A percentile compares a stretch with the other conserved stretches of the same genome.
Evolutionary conservation across 345 rosid species (phyloP).

Genomic region (Raphanus sativus): DNA sequence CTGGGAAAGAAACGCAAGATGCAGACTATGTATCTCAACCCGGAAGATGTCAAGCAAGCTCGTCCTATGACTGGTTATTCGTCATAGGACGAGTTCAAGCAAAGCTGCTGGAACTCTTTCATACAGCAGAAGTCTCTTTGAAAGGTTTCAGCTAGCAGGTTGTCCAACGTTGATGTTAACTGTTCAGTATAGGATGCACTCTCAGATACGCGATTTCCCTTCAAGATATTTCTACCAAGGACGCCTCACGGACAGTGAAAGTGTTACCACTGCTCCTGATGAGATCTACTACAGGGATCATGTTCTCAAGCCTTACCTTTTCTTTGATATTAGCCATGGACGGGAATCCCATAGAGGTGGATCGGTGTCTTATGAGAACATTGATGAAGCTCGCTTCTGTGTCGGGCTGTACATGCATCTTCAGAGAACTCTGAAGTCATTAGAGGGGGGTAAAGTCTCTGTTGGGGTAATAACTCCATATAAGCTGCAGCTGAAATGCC

Average conservation of each 20-base stretch:
- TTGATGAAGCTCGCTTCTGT: slow-evolving; percentile 93
- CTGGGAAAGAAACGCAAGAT: not conserved
- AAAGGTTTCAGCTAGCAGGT: slow-evolving; percentile 97
- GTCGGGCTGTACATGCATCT: slow-evolving; percentile 87
- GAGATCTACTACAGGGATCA: slow-evolving; percentile 86
- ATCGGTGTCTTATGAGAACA: slow-evolving; percentile 90
- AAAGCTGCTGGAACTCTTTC: slow-evolving; percentile 95
- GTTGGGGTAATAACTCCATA: slow-evolving; percentile 97
- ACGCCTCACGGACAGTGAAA: slow-evolving; percentile 94
- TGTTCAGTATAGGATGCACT: slow-evolving; percentile 99
- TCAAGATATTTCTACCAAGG: slow-evolving; percentile 95
- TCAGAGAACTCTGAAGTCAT: slow-evolving; percentile 68
- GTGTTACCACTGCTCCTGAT: slow-evolving; percentile 70
- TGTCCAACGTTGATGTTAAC: slow-evolving; percentile 95
- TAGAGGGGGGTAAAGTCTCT: slow-evolving; percentile 66
- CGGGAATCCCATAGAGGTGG: slow-evolving; percentile 97
- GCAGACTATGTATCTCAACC: no score
- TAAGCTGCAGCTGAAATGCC: slow-evolving; percentile 95
- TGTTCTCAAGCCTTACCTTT: slow-evolving; percentile 79
- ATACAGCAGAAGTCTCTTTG: slow-evolving; percentile 96
- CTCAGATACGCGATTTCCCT: slow-evolving; percentile 95
- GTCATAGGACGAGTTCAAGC: no score
- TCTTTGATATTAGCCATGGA: slow-evolving; percentile 88
- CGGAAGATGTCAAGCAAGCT: no score
- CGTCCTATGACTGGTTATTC: no score